Evolutionary conservation across 768 basidiomycete species (phyloP).

Genomic region (Lactarius psammicola): DNA sequence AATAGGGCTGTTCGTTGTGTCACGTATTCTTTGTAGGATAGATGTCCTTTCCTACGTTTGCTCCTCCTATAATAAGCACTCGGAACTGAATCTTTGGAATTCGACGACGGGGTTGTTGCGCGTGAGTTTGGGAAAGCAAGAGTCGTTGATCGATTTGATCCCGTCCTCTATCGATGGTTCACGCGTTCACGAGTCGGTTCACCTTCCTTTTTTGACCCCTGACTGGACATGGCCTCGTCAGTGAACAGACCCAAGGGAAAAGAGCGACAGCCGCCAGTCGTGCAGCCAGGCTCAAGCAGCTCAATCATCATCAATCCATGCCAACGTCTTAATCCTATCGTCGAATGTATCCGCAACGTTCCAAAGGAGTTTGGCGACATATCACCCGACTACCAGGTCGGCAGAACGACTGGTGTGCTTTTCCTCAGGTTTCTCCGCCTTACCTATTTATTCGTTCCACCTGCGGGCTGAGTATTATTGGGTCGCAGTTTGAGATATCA

Average conservation of each 20-base stretch:
- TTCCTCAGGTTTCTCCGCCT: slow-evolving; percentile 71
- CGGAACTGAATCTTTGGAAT: no score
- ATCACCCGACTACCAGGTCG: slow-evolving; percentile 86
- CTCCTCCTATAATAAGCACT: no score
- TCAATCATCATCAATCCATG: slow-evolving; percentile 38
- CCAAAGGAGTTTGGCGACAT: slow-evolving; percentile 95
- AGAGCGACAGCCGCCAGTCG: slow-evolving; percentile 35
- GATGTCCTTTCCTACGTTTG: no score
- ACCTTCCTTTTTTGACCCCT: no score
- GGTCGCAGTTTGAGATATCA: slow-evolving; percentile 80
- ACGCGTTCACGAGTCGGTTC: no score
- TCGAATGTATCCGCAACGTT: slow-evolving; percentile 82
- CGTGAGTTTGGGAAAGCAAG: no score
- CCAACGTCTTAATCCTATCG: slow-evolving; percentile 78
- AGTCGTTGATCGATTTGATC: no score
- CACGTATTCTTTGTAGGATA: no score
- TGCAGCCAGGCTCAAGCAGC: slow-evolving; percentile 35
- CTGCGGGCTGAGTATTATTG: not conserved
- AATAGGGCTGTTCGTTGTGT: no score
- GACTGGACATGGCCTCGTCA: not conserved
- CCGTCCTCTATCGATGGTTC: no score
- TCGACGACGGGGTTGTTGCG: no score
- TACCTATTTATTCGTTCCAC: not conserved
- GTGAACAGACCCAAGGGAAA: slow-evolving; percentile 1
- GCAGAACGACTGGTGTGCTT: no score